These are phyloP conservation scores for Rosa hybrid DNA, from an alignment of 331 rosid genomes.

Conservation along the genomic window DNA sequence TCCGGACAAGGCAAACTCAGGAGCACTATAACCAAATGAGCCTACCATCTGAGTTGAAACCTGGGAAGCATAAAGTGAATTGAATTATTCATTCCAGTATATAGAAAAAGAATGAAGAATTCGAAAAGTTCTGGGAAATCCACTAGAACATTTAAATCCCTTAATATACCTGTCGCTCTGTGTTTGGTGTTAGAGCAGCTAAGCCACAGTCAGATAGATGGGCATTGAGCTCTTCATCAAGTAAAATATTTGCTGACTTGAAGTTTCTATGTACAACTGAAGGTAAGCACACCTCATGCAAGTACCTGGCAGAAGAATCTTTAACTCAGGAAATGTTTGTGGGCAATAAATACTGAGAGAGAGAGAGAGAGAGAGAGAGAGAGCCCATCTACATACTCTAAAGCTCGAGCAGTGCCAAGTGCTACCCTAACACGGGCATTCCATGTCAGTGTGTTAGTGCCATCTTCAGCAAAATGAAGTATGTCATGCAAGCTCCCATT, in stretches of 20 bases:
- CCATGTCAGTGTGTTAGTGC: constrained; percentile 79
- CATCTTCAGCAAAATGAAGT: constrained; percentile 86
- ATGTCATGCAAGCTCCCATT: constrained; percentile 88
- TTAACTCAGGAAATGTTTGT: constrained; percentile 11
- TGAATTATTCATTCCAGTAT: constrained; percentile 6
- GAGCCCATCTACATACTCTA: constrained; percentile 67
- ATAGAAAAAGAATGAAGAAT: constrained; percentile 19
- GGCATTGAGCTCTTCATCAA: constrained; percentile 92
- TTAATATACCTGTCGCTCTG: constrained; percentile 74
- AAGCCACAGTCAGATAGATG: constrained; percentile 93
- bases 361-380: constrained; percentile 6
- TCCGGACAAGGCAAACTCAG: constrained; percentile 93
- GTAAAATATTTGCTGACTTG: constrained; percentile 93
- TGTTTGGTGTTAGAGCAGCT: constrained; percentile 91
- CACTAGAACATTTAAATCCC: background rate
- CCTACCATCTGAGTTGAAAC: constrained; percentile 95
- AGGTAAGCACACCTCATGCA: constrained; percentile 98
- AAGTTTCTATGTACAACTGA: constrained; percentile 96
- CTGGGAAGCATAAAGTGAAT: constrained; percentile 47
- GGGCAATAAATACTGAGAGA: background rate
- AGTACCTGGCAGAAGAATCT: constrained; percentile 59
- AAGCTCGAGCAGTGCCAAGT: constrained; percentile 97
- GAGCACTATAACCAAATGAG: constrained; percentile 98
- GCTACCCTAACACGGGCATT: constrained; percentile 96
- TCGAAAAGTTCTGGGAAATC: constrained; percentile 21